These are phyloP conservation scores for Suhomyces wounanorum DNA, from an alignment of 1,139 yeast genomes.

Conservation along the genomic window DNA sequence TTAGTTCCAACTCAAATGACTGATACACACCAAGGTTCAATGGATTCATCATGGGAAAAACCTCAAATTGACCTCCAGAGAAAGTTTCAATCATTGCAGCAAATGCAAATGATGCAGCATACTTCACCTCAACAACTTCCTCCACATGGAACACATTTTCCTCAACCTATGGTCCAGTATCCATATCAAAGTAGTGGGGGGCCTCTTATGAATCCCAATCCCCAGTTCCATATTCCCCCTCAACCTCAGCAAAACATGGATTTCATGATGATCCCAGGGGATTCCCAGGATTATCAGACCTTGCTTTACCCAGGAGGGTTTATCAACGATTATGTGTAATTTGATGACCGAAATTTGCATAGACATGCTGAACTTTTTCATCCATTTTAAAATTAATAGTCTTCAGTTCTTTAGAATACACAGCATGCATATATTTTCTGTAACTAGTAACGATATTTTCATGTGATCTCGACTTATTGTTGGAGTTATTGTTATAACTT, in stretches of 20 bases:
- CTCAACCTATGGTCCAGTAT: slow-evolving; percentile 14
- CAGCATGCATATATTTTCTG: slow-evolving; percentile 3
- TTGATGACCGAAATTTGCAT: slow-evolving; percentile 2
- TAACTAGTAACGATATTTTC: not conserved
- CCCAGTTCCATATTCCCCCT: slow-evolving; percentile 6
- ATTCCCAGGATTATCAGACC: slow-evolving; percentile 18
- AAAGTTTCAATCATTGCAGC: slow-evolving; percentile 29
- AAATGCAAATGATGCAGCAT: slow-evolving; percentile 17
- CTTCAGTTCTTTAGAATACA: slow-evolving; percentile 6
- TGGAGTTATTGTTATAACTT: not conserved
- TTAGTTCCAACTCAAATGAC: not conserved
- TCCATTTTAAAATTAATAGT: slow-evolving; percentile 1
- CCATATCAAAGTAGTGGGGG: slow-evolving; percentile 11
- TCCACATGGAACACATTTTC: slow-evolving; percentile 4
- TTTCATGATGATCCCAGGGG: slow-evolving; percentile 19
- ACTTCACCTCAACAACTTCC: slow-evolving; percentile 8
- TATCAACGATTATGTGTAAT: slow-evolving; percentile 11
- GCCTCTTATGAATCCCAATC: slow-evolving; percentile 4
- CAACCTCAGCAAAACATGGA: slow-evolving; percentile 19
- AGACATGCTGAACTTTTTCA: slow-evolving; percentile 2
- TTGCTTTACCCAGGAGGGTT: slow-evolving; percentile 17
- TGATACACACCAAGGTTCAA: not conserved
- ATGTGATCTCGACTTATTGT: not conserved
- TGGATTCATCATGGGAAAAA: slow-evolving; percentile 14
- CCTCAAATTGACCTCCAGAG: slow-evolving; percentile 27